phyloP scores from a whole-genome alignment of 2,329 filamentous ascomycete genomes.

The Aspergillus carbonarius region DNA sequence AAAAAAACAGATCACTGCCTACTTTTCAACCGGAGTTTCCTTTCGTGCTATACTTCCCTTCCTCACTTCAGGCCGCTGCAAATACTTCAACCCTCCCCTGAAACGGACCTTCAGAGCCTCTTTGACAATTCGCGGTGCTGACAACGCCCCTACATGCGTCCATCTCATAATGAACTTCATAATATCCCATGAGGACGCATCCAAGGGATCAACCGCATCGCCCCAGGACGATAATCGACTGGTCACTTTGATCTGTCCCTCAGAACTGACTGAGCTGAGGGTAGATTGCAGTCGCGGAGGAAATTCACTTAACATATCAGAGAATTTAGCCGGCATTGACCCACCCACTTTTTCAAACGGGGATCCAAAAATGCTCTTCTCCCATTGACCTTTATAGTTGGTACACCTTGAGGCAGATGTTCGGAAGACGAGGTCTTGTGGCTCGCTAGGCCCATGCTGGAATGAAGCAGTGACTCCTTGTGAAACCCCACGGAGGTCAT shows the following conservation, averaged over 20 bases:
- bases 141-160: conserved; percentile 5
- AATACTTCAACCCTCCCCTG: conserved; percentile 12
- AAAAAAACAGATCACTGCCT: neutral
- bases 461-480: too few species aligned
- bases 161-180: conserved; percentile 3
- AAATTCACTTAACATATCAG: conserved; percentile 3
- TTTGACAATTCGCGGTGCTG: conserved; percentile 9
- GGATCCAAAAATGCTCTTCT: conserved; percentile 7
- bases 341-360: conserved; percentile 15
- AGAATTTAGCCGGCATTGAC: neutral
- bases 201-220: conserved; percentile 5
- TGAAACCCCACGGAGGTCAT: neutral
- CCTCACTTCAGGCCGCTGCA: conserved; percentile 9
- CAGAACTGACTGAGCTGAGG: conserved; percentile 1
- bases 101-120: conserved; percentile 14
- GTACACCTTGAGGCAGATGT: neutral
- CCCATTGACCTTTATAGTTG: neutral
- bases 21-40: conserved; percentile 10
- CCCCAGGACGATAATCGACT: conserved; percentile 14
- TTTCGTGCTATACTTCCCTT: conserved; percentile 7
- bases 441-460: neutral
- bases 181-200: neutral
- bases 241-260: conserved; percentile 8
- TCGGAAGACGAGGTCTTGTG: neutral
- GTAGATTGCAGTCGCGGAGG: conserved; percentile 7